Conservation (phyloP, 179 eudicot species). For the Heliamphora pulchella region DNA sequence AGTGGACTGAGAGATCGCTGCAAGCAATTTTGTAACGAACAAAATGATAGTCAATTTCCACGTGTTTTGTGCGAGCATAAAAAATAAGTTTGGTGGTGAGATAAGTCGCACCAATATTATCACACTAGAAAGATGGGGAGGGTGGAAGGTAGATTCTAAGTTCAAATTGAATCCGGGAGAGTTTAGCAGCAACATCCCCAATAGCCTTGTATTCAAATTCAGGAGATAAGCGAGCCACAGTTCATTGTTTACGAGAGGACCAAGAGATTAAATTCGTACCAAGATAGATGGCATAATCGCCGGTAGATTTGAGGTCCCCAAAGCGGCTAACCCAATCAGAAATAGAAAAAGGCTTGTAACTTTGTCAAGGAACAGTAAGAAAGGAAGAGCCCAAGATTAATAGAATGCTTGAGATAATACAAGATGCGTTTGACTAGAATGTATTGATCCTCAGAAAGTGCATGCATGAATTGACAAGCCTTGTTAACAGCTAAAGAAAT, state of each 20-base stretch:
- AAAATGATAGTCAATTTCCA: no score
- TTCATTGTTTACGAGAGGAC: background rate
- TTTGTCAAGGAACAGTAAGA: no score
- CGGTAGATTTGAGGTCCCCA: background rate
- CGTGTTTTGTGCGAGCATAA: no score
- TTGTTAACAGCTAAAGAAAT: no score
- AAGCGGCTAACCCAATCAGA: background rate
- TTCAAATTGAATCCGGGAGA: background rate
- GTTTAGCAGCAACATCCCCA: background rate
- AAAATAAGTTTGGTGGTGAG: no score
- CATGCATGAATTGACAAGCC: no score
- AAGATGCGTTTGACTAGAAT: no score
- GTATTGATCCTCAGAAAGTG: no score
- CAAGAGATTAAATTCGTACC: background rate
- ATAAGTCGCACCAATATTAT: no score
- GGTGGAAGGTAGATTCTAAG: background rate
- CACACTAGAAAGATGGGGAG: no score
- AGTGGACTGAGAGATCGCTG: no score
- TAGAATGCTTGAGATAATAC: background rate
- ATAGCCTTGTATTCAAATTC: background rate
- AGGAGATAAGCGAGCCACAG: background rate
- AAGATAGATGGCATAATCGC: background rate
- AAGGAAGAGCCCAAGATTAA: background rate
- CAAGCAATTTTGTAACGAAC: no score
- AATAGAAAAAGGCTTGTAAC: background rate